These are phyloP conservation scores for Saccharomyces kudriavzevii DNA, from an alignment of 805 yeast species.

Conservation along the genomic window DNA sequence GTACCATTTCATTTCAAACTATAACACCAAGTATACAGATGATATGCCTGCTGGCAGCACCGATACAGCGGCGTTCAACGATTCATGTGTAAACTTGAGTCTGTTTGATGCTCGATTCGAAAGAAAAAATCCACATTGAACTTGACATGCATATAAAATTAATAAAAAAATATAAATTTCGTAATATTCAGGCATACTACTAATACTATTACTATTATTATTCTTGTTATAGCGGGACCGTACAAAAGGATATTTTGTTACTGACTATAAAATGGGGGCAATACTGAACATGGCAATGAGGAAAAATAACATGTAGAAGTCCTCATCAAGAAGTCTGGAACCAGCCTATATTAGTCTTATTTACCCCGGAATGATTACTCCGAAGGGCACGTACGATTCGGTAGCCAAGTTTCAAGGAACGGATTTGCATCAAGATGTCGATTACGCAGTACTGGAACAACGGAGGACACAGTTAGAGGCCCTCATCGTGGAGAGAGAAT, in stretches of 20 bases:
- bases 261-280: background rate
- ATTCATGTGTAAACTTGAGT: conserved; percentile 25
- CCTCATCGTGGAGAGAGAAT: conserved; percentile 13
- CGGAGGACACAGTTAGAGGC: conserved; percentile 17
- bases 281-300: background rate
- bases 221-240: background rate
- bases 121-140: conserved; percentile 23
- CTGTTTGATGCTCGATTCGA: conserved; percentile 26
- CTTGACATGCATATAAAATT: background rate
- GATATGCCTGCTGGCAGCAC: conserved; percentile 7
- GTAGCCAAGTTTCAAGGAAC: conserved; percentile 20
- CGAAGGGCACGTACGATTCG: conserved; percentile 10
- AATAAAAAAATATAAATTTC: background rate
- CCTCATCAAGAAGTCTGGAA: background rate
- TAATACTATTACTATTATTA: too few relatives aligned
- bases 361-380: conserved; percentile 11
- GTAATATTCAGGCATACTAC: background rate
- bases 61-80: conserved; percentile 16
- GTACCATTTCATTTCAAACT: conserved; percentile 21
- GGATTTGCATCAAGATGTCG: conserved; percentile 16
- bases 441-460: conserved; percentile 17
- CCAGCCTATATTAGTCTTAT: background rate
- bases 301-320: background rate
- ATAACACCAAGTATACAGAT: conserved; percentile 6
- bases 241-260: background rate